These are phyloP conservation scores for Eucalyptus albens DNA, from an alignment of 345 rosid species.

Conservation along the genomic window DNA sequence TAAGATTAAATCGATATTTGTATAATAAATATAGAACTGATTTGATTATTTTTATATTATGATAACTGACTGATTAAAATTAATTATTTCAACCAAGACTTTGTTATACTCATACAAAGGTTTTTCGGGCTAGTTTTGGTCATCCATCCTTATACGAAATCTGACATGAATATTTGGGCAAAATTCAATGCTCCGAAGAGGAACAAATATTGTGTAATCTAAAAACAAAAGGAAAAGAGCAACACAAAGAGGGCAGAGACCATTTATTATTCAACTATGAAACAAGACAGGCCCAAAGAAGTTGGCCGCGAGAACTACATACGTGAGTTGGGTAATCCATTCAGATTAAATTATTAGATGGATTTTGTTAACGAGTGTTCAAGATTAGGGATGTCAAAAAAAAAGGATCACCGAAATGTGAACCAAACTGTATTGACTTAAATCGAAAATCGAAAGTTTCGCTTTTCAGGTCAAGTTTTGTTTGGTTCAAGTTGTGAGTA, in stretches of 20 bases:
- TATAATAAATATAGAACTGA: no score
- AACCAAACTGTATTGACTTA: no score
- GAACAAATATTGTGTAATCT: background rate
- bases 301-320: background rate
- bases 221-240: background rate
- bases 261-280: background rate
- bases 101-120: no score
- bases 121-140: background rate
- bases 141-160: background rate
- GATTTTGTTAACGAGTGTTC: no score
- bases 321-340: background rate
- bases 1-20: rapidly evolving
- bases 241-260: background rate
- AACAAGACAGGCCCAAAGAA: background rate
- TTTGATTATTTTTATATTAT: background rate
- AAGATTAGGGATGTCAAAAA: no score
- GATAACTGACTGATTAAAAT: background rate
- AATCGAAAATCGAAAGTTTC: no score
- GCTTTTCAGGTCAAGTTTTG: no score
- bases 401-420: no score
- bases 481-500: no score
- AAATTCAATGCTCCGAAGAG: background rate
- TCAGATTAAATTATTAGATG: no score
- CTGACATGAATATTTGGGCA: background rate
- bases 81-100: no score